phyloP scores from a whole-genome alignment of 2,329 filamentous ascomycete genomes.

The Hypomyces perniciosus region DNA sequence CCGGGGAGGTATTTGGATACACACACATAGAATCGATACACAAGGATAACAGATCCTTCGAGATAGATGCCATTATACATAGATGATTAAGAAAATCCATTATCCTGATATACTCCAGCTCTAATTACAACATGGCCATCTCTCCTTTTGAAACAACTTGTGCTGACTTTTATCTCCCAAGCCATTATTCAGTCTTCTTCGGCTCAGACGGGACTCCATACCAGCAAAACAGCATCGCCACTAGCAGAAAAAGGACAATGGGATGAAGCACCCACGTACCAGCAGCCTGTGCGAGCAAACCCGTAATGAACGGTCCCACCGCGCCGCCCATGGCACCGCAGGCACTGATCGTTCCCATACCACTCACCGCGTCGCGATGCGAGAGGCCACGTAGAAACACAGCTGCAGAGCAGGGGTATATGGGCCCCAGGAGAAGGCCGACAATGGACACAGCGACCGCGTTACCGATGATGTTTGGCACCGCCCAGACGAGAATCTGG shows the following conservation, averaged over 20 bases:
- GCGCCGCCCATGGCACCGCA: slow-evolving; percentile 66
- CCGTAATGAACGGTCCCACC: slow-evolving; percentile 60
- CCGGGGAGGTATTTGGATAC: not conserved
- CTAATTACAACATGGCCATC: too few species aligned
- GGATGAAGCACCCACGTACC: slow-evolving; percentile 62
- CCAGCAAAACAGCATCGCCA: slow-evolving; percentile 61
- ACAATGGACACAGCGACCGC: slow-evolving; percentile 63
- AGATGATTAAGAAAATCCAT: too few species aligned
- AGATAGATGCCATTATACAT: not conserved
- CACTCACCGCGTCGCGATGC: slow-evolving; percentile 53
- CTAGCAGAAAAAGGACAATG: slow-evolving; percentile 60
- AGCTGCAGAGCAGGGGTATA: slow-evolving; percentile 68
- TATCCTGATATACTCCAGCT: too few species aligned
- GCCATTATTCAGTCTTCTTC: slow-evolving; percentile 54
- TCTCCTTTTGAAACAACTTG: not conserved
- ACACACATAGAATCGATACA: slow-evolving; percentile 2
- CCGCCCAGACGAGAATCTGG: slow-evolving; percentile 71
- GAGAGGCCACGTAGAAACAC: slow-evolving; percentile 58
- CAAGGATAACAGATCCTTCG: slow-evolving; percentile 4
- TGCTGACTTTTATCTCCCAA: too few species aligned
- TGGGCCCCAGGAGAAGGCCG: slow-evolving; percentile 68
- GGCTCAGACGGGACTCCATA: slow-evolving; percentile 47
- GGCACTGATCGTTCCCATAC: slow-evolving; percentile 61
- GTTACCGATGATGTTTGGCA: slow-evolving; percentile 68
- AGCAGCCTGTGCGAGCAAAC: slow-evolving; percentile 54